Percentiles rank a stretch among this genome's conserved stretches.
Conservation (phyloP, 495 filamentous ascomycete genomes). For the Patellaria atrata region DNA sequence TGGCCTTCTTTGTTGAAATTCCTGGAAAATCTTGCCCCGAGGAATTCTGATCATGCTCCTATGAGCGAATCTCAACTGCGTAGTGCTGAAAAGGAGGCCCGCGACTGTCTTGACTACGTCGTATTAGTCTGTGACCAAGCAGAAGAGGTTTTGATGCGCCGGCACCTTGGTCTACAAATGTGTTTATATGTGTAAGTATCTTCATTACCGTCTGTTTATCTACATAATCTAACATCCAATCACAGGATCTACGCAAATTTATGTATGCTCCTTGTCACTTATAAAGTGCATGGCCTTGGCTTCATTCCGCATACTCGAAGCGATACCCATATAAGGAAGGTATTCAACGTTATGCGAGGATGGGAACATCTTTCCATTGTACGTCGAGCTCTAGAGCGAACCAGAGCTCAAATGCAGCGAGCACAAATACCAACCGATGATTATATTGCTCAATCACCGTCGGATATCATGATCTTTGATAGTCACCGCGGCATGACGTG, state of each 20-base stretch:
- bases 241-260: constrained; percentile 10
- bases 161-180: constrained; percentile 13
- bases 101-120: constrained; percentile 7
- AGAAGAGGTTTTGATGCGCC: constrained; percentile 14
- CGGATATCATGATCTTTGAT: no score
- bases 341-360: constrained; percentile 4
- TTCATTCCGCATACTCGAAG: constrained; percentile 9
- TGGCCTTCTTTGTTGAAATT: constrained; percentile 16
- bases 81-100: constrained; percentile 7
- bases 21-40: constrained; percentile 3
- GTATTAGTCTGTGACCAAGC: constrained; percentile 7
- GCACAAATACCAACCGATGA: constrained; percentile 3
- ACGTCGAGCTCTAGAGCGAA: constrained; percentile 8
- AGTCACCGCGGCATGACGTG: background rate
- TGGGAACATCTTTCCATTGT: constrained; percentile 12
- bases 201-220: background rate
- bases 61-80: background rate
- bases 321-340: constrained; percentile 10
- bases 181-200: constrained; percentile 10
- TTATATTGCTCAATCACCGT: no score
- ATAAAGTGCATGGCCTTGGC: constrained; percentile 5
- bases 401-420: constrained; percentile 7
- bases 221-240: background rate
- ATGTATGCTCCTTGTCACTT: constrained; percentile 12
- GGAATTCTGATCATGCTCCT: constrained; percentile 1